These are phyloP conservation scores for Malus orientalis DNA, from an alignment of 306 rosid species.

Conservation along the genomic window DNA sequence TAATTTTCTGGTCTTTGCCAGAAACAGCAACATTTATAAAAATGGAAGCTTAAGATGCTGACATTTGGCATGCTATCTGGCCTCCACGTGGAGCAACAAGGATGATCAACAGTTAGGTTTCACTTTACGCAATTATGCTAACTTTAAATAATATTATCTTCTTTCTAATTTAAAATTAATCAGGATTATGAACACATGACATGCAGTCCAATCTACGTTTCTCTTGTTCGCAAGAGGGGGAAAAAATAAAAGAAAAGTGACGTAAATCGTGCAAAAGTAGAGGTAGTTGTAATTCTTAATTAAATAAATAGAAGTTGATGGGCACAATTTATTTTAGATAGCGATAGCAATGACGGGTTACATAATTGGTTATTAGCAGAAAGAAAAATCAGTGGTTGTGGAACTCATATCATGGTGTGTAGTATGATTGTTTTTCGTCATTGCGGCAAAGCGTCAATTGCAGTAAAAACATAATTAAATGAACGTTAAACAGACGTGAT, in stretches of 20 bases:
- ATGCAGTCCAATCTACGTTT: background rate
- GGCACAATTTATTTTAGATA: too few relatives aligned
- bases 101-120: background rate
- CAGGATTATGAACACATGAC: background rate
- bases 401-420: too few relatives aligned
- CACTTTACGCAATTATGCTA: background rate
- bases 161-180: background rate
- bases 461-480: too few relatives aligned
- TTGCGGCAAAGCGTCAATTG: too few relatives aligned
- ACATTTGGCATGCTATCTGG: background rate
- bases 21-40: background rate
- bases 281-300: too few relatives aligned
- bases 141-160: background rate
- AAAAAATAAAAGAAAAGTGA: background rate
- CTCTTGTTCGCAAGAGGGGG: background rate
- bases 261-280: background rate
- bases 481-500: too few relatives aligned
- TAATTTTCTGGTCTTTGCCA: background rate
- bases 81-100: slow-evolving; percentile 50
- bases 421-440: too few relatives aligned
- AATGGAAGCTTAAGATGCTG: background rate
- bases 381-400: too few relatives aligned
- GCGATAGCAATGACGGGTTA: too few relatives aligned
- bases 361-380: too few relatives aligned
- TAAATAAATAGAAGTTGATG: too few relatives aligned